phyloP scores from a whole-genome alignment of 768 basidiomycete genomes.

The Leccinum uliginosum region DNA sequence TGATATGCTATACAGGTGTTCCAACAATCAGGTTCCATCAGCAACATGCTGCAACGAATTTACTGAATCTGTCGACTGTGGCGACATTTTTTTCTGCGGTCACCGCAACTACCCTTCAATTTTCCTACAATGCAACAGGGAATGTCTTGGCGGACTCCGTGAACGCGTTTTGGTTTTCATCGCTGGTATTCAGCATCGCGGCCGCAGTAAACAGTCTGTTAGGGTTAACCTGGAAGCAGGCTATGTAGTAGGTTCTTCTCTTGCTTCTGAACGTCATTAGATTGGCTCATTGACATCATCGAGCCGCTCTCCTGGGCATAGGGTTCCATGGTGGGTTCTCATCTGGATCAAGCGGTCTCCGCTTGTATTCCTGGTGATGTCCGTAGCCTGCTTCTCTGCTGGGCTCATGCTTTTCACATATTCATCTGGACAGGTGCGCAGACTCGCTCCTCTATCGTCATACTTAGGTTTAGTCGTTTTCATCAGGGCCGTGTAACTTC shows the following conservation, averaged over 20 bases:
- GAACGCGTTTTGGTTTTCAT: conserved; percentile 53
- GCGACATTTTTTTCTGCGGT: conserved; percentile 55
- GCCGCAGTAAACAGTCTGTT: conserved; percentile 51
- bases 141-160: conserved; percentile 39
- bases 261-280: conserved; percentile 6
- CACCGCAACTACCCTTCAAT: conserved; percentile 48
- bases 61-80: conserved; percentile 49
- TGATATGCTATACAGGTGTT: conserved; percentile 39
- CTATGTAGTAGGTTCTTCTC: conserved; percentile 45
- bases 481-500: conserved; percentile 55
- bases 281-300: conserved; percentile 17
- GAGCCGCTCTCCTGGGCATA: conserved; percentile 51
- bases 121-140: conserved; percentile 35
- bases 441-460: conserved; percentile 20
- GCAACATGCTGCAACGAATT: conserved; percentile 45
- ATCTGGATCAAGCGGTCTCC: conserved; percentile 88
- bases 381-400: conserved; percentile 78
- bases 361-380: conserved; percentile 77
- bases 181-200: conserved; percentile 50
- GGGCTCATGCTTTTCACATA: conserved; percentile 77
- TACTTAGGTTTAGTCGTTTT: conserved; percentile 11
- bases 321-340: conserved; percentile 55
- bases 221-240: conserved; percentile 53
- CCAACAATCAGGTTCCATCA: conserved; percentile 54
- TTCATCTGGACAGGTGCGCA: conserved; percentile 60